Base-by-base conservation (phyloP, 129 eudicot genomes). In the Mikania micrantha region DNA sequence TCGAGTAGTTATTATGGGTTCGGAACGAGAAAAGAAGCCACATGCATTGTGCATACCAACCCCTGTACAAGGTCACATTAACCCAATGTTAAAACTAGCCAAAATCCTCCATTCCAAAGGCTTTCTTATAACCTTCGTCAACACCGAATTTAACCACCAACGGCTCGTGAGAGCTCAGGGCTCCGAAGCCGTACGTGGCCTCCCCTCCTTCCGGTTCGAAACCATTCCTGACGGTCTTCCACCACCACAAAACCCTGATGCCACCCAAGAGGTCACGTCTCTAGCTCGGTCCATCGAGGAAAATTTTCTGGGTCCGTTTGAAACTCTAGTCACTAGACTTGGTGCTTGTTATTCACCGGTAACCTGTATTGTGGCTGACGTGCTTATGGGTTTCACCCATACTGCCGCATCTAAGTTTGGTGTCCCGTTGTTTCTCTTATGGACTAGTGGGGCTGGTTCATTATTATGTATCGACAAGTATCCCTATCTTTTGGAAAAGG, bases 151-250 rank as follows among this genome's bases (percentile, higher is more conserved):
- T 28, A 78, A 61, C 67, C 83, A 79, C 48, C 67, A 32, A 15
- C 76, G 83, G 5, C 70, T 73, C 38, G 2, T 63, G 7, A 49
- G 60, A 24, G 49, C 77, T 4, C 63, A 44, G 22, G 71, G 71
- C 0, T 31, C n/a, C 9, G 42, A 63, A 6, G 9, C 56, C 38
- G 36, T 73, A 56, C 6, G 24, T 11, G 73, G 61, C 17, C 38
- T 31, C 47, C 72, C 76, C 38, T 52, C 60, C 8, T 70, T 70
- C 31, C 27, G 67, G 8, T 77, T 69, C 21, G 77, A 61, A 17
- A 70, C 81, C 72, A 63, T 77, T 20, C 79, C 82, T 0, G 85
- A 81, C 10, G 85, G 82, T n/a, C 82, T 77, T 48, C 79, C 82
- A 12, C 62, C 82, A 0, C 54, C 80, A 0, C 66, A 65, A 27